Evolutionary conservation across 176 grass and related monocot species (phyloP).

Genomic region (Tillandsia leiboldiana): DNA sequence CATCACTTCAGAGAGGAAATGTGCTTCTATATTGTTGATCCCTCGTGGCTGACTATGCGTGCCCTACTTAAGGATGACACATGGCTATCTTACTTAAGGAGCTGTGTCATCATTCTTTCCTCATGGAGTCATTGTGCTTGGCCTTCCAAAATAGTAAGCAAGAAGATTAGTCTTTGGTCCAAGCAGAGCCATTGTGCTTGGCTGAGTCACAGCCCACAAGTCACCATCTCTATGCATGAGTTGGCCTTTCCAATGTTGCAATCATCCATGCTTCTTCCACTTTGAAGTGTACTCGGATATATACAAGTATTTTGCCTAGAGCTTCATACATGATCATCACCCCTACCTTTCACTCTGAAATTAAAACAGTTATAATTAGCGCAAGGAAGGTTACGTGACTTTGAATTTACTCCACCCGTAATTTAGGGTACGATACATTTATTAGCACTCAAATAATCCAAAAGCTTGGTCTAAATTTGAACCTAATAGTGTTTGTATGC

Average conservation of each 20-base stretch:
- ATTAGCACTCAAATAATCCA: too few species aligned
- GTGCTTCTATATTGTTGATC: background rate
- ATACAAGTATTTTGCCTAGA: background rate
- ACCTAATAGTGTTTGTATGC: too few species aligned
- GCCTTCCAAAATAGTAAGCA: background rate
- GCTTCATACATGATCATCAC: background rate
- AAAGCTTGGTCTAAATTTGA: too few species aligned
- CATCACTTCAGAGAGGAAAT: constrained; percentile 1
- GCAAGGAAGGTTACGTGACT: background rate
- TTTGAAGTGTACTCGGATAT: background rate
- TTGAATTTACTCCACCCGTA: background rate
- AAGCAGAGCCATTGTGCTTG: constrained; percentile 1
- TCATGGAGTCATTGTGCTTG: background rate
- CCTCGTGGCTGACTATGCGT: background rate
- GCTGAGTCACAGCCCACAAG: background rate
- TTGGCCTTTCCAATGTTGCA: background rate
- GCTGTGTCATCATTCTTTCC: too few species aligned
- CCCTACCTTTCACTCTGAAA: background rate
- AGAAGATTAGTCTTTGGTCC: background rate
- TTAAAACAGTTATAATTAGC: background rate
- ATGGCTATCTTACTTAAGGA: background rate
- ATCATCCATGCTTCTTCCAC: background rate
- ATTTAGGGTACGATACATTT: background rate
- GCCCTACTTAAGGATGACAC: background rate
- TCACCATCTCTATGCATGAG: background rate